A percentile compares a stretch with the other conserved stretches of the same genome.
These are phyloP conservation scores for Melanomma pulvis-pyrius DNA, from an alignment of 495 filamentous ascomycete species.

Conservation along the genomic window DNA sequence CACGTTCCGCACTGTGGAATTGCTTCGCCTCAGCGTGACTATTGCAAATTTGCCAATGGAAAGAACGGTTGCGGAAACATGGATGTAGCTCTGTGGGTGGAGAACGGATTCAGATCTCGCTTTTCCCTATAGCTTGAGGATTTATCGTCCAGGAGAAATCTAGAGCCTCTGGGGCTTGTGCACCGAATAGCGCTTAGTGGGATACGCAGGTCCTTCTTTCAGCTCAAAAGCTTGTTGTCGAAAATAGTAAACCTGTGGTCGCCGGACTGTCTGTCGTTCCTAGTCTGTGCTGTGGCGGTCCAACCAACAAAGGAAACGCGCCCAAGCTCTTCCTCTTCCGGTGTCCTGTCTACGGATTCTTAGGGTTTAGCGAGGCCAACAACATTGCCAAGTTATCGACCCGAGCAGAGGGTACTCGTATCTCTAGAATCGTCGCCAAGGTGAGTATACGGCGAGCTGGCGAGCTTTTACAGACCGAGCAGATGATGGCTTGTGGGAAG, in stretches of 20 bases:
- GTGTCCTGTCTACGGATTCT: neutral
- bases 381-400: neutral
- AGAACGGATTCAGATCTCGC: too few relatives aligned
- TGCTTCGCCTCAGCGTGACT: too few relatives aligned
- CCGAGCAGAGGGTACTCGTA: neutral
- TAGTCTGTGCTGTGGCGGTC: neutral
- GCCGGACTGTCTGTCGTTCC: neutral
- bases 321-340: neutral
- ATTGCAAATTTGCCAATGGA: too few relatives aligned
- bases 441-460: conserved; percentile 5
- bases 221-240: neutral
- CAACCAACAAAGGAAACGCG: neutral
- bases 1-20: too few relatives aligned
- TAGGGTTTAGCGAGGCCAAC: neutral
- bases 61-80: too few relatives aligned
- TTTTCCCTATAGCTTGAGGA: too few relatives aligned
- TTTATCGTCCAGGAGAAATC: too few relatives aligned
- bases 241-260: neutral
- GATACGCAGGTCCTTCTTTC: neutral
- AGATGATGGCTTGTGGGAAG: neutral
- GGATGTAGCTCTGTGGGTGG: too few relatives aligned
- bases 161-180: neutral
- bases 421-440: conserved; percentile 4
- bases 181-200: neutral
- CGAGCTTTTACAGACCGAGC: neutral